A percentile compares a stretch with the other conserved stretches of the same genome.
phyloP scores from a whole-genome alignment of 148 eudicot genomes.

The Arbutus unedo region DNA sequence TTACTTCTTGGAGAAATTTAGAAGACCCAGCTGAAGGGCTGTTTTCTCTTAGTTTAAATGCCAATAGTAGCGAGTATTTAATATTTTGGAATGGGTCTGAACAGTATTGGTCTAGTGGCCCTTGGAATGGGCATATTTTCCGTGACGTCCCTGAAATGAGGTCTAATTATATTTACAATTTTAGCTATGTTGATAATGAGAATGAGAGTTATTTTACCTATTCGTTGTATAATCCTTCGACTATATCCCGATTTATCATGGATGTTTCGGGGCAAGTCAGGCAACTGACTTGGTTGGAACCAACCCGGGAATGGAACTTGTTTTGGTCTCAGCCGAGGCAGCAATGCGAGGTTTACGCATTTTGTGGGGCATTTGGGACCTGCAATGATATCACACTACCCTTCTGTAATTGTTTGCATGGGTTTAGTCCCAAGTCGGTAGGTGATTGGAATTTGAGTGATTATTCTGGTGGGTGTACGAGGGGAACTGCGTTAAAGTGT shows the following conservation, averaged over 20 bases:
- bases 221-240: constrained; percentile 21
- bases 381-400: constrained; percentile 38
- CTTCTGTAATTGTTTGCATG: constrained; percentile 42
- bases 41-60: constrained; percentile 34
- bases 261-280: constrained; percentile 48
- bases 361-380: constrained; percentile 51
- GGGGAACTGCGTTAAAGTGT: constrained; percentile 31
- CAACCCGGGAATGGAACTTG: constrained; percentile 37
- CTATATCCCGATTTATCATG: constrained; percentile 44
- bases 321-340: constrained; percentile 55
- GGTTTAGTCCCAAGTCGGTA: constrained; percentile 22
- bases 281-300: constrained; percentile 37
- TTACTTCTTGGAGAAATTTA: constrained; percentile 43
- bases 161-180: constrained; percentile 36
- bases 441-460: constrained; percentile 42
- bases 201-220: constrained; percentile 59
- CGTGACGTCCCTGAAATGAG: constrained; percentile 49
- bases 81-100: constrained; percentile 33
- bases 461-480: constrained; percentile 49
- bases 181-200: constrained; percentile 38
- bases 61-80: constrained; percentile 23
- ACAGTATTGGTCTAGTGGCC: constrained; percentile 33
- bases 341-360: constrained; percentile 53
- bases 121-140: constrained; percentile 47
- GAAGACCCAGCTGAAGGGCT: constrained; percentile 28